Evolutionary conservation across 345 rosid genomes (phyloP).

Genomic region (Rhodamnia rubescens): DNA sequence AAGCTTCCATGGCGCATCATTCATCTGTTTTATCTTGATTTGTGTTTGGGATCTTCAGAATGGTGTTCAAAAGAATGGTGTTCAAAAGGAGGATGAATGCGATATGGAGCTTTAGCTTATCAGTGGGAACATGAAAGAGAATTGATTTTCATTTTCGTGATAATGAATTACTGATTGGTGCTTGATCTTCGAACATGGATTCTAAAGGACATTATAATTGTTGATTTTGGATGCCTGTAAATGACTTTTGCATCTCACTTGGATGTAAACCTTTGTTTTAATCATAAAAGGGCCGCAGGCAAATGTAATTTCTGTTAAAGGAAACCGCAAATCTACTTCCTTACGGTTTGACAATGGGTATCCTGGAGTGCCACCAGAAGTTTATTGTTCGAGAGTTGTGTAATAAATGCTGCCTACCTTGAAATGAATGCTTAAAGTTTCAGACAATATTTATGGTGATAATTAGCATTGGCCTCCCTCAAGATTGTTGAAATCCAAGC

Average conservation of each 20-base stretch:
- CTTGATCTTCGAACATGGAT: neutral
- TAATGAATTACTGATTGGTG: neutral
- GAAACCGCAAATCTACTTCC: too few species aligned
- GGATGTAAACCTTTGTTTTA: neutral
- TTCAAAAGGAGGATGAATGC: neutral
- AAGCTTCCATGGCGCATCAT: neutral
- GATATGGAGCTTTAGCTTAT: neutral
- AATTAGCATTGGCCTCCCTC: too few species aligned
- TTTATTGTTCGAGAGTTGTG: too few species aligned
- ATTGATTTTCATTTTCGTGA: neutral
- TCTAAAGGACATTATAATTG: neutral
- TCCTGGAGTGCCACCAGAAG: too few species aligned
- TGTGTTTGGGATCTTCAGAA: neutral
- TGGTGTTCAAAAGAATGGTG: neutral
- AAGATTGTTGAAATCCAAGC: neutral
- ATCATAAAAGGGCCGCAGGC: neutral
- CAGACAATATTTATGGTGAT: too few species aligned
- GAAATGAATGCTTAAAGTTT: too few species aligned
- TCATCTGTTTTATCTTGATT: neutral
- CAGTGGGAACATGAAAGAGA: neutral
- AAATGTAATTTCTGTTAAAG: neutral
- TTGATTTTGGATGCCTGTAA: neutral
- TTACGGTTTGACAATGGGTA: too few species aligned
- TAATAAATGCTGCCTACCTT: too few species aligned
- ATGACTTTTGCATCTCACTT: neutral